Percentiles rank a stretch among this genome's conserved stretches.
These are phyloP conservation scores for Isabelozyma gotoi DNA, from an alignment of 805 yeast genomes.

Conservation along the genomic window DNA sequence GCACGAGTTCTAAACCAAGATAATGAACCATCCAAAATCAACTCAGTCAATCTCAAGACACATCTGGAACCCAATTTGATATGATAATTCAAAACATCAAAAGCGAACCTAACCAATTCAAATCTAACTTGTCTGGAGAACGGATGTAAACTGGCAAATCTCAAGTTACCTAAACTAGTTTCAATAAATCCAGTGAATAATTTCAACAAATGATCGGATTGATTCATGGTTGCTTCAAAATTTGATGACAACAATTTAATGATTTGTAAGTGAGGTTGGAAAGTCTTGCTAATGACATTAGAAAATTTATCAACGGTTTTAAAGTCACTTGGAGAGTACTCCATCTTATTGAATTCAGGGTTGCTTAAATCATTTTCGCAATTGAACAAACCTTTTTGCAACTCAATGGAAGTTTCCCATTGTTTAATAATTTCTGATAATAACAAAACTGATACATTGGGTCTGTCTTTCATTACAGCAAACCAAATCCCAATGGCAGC, in stretches of 20 bases:
- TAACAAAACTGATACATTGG: conserved; percentile 55
- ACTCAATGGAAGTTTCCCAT: conserved; percentile 67
- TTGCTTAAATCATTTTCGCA: conserved; percentile 49
- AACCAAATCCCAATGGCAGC: conserved; percentile 80
- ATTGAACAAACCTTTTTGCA: conserved; percentile 64
- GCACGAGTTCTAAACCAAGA: conserved; percentile 72
- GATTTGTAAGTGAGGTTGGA: conserved; percentile 69
- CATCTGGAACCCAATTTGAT: conserved; percentile 48
- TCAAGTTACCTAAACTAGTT: conserved; percentile 52
- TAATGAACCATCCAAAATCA: conserved; percentile 64
- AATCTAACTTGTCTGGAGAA: conserved; percentile 73
- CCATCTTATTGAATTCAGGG: conserved; percentile 76
- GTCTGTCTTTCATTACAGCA: conserved; percentile 67
- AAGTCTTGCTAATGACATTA: conserved; percentile 42
- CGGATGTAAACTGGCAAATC: conserved; percentile 76
- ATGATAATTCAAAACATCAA: conserved; percentile 63
- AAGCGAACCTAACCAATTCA: conserved; percentile 67
- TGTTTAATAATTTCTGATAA: conserved; percentile 65
- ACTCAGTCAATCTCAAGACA: conserved; percentile 43
- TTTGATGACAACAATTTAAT: conserved; percentile 69
- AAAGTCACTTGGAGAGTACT: conserved; percentile 82
- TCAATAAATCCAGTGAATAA: conserved; percentile 62
- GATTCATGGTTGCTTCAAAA: conserved; percentile 75
- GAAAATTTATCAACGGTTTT: conserved; percentile 54
- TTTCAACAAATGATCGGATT: conserved; percentile 67